Conservation (phyloP, 192 early-diverging fungal genomes). For the Spizellomyces punctatus region DNA sequence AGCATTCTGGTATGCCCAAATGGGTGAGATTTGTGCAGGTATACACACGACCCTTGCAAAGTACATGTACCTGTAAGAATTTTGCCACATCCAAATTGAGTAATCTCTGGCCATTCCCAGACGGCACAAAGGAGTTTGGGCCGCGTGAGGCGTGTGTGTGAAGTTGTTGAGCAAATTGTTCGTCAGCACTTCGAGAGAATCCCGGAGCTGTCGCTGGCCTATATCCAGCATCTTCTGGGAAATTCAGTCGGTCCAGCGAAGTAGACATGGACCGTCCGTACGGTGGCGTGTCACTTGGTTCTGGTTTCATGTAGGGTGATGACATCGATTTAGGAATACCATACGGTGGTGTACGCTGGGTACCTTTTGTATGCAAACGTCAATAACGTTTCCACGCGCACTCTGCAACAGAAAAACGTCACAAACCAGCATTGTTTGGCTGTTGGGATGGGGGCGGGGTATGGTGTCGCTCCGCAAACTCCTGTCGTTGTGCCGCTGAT, state of each 20-base stretch:
- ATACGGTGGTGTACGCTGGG: background rate
- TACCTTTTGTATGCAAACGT: no score
- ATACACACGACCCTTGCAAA: background rate
- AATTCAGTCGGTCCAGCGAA: conserved; percentile 3
- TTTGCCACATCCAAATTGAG: conserved; percentile 48
- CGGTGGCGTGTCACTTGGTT: background rate
- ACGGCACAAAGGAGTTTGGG: conserved; percentile 32
- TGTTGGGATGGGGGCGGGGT: no score
- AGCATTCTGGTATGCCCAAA: conserved; percentile 9
- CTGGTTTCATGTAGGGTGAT: conserved; percentile 2
- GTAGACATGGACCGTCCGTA: background rate
- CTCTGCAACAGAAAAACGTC: no score
- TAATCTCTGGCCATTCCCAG: conserved; percentile 37
- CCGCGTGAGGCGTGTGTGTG: background rate
- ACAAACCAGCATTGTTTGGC: no score
- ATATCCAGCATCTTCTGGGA: background rate
- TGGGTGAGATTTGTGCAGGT: no score
- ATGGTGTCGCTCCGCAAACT: no score
- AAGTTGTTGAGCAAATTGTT: background rate
- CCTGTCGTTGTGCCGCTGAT: no score
- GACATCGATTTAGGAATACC: background rate
- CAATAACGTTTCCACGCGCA: no score
- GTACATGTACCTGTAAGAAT: conserved; percentile 38
- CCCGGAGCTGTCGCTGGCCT: background rate
- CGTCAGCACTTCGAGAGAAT: background rate